Base-by-base conservation (phyloP, 176 grass and related monocot genomes). In the Rhynchospora pubera region DNA sequence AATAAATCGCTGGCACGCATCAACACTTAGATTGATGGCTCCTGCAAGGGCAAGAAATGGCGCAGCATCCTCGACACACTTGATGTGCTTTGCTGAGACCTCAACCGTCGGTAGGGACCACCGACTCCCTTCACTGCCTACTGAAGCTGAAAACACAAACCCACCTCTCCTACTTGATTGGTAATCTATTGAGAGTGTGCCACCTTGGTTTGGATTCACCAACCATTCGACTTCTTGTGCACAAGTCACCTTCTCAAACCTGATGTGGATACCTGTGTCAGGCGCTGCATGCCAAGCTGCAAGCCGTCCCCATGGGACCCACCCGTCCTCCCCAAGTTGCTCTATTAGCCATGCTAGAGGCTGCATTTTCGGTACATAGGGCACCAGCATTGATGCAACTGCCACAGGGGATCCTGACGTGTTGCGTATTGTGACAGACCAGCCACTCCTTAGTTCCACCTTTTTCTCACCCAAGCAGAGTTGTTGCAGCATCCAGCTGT, bases 1-100 rank as follows among this genome's bases (percentile, higher is more conserved):
- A 18, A 86, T 89, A 84, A 97, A 97, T 62, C 85, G 84, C 13
- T 80, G 47, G 85, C 94, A 97, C 7, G 90, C 91, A 74, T 97
- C 86, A 70, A 97, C 87, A 80, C 90, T 94, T 1, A 97, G 83
- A 63, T 97, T 92, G 2, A 91, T 57, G 1, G 94, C 91, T 3
- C 90, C 91, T 0, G 91, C 90, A 2, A 97, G 83, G 0, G 90
- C 94, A 0, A 97, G 86, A 75, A 92, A 97, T 15, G 90, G 85
- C 0, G 90, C 91, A 6, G 90, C 91, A 16, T 97, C 94, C 86
- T 97, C 91, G 1, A 87, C 58, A 78, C 94, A 97, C 0, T 68
- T 85, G 0, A 97, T 86, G 65, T 97, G 88, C 12, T 87, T 83
- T 32, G 89, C 79, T 0, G 91, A 90, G 0, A 97, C 86, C 88